phyloP scores from a whole-genome alignment of 2,329 filamentous ascomycete species.

The Colletotrichum sp. region DNA sequence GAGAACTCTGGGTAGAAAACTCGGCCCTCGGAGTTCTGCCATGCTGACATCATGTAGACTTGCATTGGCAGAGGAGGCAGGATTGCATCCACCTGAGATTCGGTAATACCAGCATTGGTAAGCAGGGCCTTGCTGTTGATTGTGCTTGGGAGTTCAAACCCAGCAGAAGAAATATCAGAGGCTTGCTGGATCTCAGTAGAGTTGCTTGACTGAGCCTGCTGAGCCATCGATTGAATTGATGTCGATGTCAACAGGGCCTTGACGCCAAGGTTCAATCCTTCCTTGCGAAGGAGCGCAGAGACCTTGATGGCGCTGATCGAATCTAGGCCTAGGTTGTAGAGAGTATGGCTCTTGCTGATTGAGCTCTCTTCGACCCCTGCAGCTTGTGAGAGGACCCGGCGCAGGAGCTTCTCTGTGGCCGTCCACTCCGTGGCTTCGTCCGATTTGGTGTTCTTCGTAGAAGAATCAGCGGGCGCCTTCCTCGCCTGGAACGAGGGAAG shows the following conservation, averaged over 20 bases:
- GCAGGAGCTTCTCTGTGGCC: conserved; percentile 40
- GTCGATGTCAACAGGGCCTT: conserved; percentile 73
- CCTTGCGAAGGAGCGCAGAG: conserved; percentile 70
- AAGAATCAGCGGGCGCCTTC: not conserved
- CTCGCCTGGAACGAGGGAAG: conserved; percentile 48
- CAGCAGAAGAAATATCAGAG: not conserved
- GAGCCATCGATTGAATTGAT: conserved; percentile 67
- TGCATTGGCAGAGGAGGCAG: conserved; percentile 81
- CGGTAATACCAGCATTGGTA: conserved; percentile 40
- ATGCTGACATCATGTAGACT: conserved; percentile 78
- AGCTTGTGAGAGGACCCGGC: conserved; percentile 57
- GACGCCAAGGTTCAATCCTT: conserved; percentile 67
- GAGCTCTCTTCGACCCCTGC: conserved; percentile 59
- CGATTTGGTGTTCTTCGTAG: too few relatives aligned
- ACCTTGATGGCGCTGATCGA: conserved; percentile 93
- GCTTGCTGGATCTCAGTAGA: not conserved
- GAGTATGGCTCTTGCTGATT: conserved; percentile 68
- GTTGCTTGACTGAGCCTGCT: conserved; percentile 32
- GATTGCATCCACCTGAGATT: conserved; percentile 55
- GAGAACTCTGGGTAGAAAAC: conserved; percentile 79
- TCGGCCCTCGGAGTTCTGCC: conserved; percentile 69
- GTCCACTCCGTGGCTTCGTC: conserved; percentile 36
- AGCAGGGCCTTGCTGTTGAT: conserved; percentile 47
- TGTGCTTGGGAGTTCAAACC: not conserved
- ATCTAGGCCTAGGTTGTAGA: conserved; percentile 88